phyloP scores from a whole-genome alignment of 1,139 yeast species.

The Geotrichum siamense region DNA sequence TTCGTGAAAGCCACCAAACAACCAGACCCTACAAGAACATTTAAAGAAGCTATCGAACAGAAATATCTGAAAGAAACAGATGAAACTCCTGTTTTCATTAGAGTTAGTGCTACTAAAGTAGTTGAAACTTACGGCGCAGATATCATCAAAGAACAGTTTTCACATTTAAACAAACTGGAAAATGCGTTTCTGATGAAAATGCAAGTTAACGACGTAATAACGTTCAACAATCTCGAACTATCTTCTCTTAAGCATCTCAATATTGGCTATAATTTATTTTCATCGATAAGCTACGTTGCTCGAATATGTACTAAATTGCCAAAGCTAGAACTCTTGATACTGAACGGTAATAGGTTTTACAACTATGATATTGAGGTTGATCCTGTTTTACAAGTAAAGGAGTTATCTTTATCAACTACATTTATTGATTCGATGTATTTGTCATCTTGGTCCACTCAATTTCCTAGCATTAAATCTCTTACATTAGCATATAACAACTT shows the following conservation, averaged over 20 bases:
- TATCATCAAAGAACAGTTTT: constrained; percentile 43
- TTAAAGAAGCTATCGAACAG: constrained; percentile 45
- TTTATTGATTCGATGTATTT: constrained; percentile 29
- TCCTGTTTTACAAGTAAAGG: constrained; percentile 21
- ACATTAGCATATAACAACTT: constrained; percentile 44
- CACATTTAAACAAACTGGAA: constrained; percentile 42
- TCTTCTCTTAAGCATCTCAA: constrained; percentile 43
- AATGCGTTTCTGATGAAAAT: constrained; percentile 27
- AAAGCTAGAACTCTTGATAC: constrained; percentile 39
- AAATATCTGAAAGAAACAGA: constrained; percentile 42
- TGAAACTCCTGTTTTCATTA: constrained; percentile 20
- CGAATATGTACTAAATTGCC: constrained; percentile 37
- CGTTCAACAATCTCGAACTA: constrained; percentile 22
- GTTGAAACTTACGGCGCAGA: constrained; percentile 64
- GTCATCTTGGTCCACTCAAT: constrained; percentile 31
- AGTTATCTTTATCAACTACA: constrained; percentile 38
- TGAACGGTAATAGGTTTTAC: constrained; percentile 58
- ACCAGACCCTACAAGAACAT: constrained; percentile 31
- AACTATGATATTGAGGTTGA: constrained; percentile 2
- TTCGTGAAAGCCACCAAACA: constrained; percentile 49
- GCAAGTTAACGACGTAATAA: constrained; percentile 6
- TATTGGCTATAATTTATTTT: constrained; percentile 54
- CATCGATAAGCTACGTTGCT: constrained; percentile 38
- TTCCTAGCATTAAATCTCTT: constrained; percentile 43
- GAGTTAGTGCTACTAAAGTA: constrained; percentile 41